Base-by-base conservation (phyloP, 2,329 filamentous ascomycete species). In the Dactylellina drechsleri region DNA sequence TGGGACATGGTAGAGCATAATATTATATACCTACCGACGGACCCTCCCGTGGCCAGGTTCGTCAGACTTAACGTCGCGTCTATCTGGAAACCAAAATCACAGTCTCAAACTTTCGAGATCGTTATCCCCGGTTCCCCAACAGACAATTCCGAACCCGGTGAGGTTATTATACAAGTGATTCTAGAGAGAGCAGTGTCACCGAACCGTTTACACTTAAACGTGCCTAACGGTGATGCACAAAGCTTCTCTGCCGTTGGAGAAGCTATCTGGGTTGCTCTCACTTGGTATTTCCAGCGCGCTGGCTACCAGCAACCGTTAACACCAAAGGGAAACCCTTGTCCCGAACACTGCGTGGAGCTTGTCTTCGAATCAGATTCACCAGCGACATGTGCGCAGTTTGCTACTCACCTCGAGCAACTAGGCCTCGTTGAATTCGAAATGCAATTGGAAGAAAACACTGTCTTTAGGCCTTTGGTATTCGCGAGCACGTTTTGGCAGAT, bases 401-500 rank as follows among this genome's bases (percentile, higher is more conserved):
- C n/a, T 12, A 10, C 58, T 1, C 26, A 23, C 7, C 58, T 75
- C 18, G 71, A 68, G 20, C 52, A 54, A 8, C 59, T 75, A 6
- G 71, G 71, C 4, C 64, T 75, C 31, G 43, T 75, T 13, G 71
- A 75, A 15, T 36, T 7, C 31, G 31, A 36, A 36, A 65, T 65
- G 10, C 56, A 65, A 28, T n/a, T 18, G 12, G 18, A 43, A 41
- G 58, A 16, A 7, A 53, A 26, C n/a, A 28, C 12, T 23, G 15
- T 36, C 13, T 58, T 12, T 12, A 6, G 49, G 13, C 40, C 52
- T 45, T n/a, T 68, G 20, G 71, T 60, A 8, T 75, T 68, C 40
- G 64, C 64, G 3, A 65, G 45, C 26, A 31, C 89, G 79, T 99
- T 97, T 82, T 99, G 95, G 95, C 95, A 98, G 83, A 86, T 95